phyloP scores from a whole-genome alignment of 2,329 filamentous ascomycete species.

The Teratosphaeria zuluensis region DNA sequence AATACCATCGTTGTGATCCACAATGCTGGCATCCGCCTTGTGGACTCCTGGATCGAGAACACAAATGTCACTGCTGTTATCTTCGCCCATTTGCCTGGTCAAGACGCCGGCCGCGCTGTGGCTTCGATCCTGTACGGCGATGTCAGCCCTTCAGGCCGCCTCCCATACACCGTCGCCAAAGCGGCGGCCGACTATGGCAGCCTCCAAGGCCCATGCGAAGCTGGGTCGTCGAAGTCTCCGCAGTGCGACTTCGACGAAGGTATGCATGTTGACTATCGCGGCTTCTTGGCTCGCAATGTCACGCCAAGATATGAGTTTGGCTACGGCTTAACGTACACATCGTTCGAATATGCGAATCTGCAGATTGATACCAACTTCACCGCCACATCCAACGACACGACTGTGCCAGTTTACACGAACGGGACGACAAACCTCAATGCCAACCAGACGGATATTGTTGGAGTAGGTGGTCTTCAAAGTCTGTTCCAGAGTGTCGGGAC shows the following conservation, averaged over 20 bases:
- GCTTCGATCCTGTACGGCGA: constrained; percentile 50
- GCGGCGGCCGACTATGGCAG: constrained; percentile 47
- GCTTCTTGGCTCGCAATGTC: constrained; percentile 22
- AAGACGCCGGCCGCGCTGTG: constrained; percentile 50
- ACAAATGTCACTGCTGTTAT: constrained; percentile 55
- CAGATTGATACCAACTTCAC: constrained; percentile 18
- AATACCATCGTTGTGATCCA: constrained; percentile 58
- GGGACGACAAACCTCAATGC: constrained; percentile 20
- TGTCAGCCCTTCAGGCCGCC: constrained; percentile 46
- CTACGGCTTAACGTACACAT: constrained; percentile 29
- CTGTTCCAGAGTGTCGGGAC: constrained; percentile 43
- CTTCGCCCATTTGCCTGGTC: constrained; percentile 55
- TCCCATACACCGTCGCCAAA: constrained; percentile 53
- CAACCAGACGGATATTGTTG: constrained; percentile 12
- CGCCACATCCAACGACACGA: constrained; percentile 11
- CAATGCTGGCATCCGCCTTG: constrained; percentile 51
- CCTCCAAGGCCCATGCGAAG: constrained; percentile 27
- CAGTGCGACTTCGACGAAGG: constrained; percentile 27
- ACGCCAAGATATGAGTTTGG: constrained; percentile 27
- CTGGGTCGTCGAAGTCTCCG: constrained; percentile 12
- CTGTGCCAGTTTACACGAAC: constrained; percentile 17
- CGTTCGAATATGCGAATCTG: constrained; percentile 25
- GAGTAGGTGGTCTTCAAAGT: constrained; percentile 19
- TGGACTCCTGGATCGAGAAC: constrained; percentile 54
- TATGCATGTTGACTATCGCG: constrained; percentile 29